Evolutionary conservation across 2,329 filamentous ascomycete species (phyloP).

Genomic region (Colletotrichum truncatum): DNA sequence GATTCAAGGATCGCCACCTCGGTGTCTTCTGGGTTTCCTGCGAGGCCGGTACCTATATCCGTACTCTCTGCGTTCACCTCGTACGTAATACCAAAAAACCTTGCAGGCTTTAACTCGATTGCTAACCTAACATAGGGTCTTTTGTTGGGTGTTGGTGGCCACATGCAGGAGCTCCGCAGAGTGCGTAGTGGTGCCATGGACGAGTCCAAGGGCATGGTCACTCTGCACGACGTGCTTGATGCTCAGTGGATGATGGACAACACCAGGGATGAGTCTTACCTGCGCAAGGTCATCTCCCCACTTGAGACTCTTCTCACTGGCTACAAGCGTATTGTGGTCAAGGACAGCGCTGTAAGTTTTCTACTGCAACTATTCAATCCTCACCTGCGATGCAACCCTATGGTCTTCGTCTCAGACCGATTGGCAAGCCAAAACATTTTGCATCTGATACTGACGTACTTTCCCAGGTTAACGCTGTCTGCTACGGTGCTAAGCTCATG

Average conservation of each 20-base stretch:
- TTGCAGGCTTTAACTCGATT: slow-evolving; percentile 15
- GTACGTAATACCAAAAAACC: slow-evolving; percentile 52
- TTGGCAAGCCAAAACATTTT: not conserved
- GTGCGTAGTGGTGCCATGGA: slow-evolving; percentile 95
- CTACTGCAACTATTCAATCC: slow-evolving; percentile 19
- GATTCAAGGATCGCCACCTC: slow-evolving; percentile 78
- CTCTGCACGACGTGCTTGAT: slow-evolving; percentile 93
- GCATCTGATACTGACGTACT: slow-evolving; percentile 14
- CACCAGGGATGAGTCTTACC: slow-evolving; percentile 86
- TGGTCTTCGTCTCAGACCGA: slow-evolving; percentile 4
- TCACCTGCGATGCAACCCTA: slow-evolving; percentile 12
- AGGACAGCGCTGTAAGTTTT: slow-evolving; percentile 75
- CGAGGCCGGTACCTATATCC: slow-evolving; percentile 98
- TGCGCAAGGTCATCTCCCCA: slow-evolving; percentile 90
- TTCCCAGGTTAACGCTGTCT: slow-evolving; percentile 87
- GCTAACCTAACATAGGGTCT: slow-evolving; percentile 56
- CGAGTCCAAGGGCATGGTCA: slow-evolving; percentile 88
- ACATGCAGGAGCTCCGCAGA: slow-evolving; percentile 98
- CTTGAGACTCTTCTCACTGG: slow-evolving; percentile 90
- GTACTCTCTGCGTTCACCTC: slow-evolving; percentile 95
- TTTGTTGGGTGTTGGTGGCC: slow-evolving; percentile 82
- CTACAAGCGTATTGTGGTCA: slow-evolving; percentile 98
- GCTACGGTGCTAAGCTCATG: slow-evolving; percentile 99
- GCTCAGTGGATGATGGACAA: slow-evolving; percentile 98
- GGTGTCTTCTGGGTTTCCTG: slow-evolving; percentile 99